Conservation (phyloP, 2,329 filamentous ascomycete species). For the Parastagonospora avenae region DNA sequence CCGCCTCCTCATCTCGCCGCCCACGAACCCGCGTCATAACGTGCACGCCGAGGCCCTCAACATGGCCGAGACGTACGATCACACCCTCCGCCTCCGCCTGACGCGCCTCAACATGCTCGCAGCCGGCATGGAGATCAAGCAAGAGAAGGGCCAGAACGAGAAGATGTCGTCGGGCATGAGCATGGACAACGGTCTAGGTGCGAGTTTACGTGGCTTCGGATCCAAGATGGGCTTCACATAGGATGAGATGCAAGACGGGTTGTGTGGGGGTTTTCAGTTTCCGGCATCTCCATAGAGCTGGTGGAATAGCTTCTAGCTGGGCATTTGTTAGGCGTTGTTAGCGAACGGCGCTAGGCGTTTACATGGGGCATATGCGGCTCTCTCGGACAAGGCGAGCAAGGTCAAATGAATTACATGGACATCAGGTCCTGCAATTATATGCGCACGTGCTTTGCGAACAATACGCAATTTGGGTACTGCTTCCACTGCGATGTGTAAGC, state of each 20-base stretch:
- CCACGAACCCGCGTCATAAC: constrained; percentile 67
- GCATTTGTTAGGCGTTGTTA: constrained; percentile 13
- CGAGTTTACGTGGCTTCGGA: constrained; percentile 34
- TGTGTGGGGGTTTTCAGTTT: too few species aligned
- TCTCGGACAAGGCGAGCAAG: not conserved
- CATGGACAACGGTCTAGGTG: constrained; percentile 28
- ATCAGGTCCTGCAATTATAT: too few species aligned
- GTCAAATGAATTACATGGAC: not conserved
- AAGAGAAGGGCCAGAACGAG: constrained; percentile 26
- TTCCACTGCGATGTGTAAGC: too few species aligned
- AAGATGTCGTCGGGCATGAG: constrained; percentile 10
- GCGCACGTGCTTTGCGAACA: too few species aligned
- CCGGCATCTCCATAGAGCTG: too few species aligned
- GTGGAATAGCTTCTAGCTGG: too few species aligned
- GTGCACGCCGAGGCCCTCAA: constrained; percentile 74
- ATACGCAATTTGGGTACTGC: too few species aligned
- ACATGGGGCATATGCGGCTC: not conserved
- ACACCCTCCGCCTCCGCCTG: constrained; percentile 75
- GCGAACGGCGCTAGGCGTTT: not conserved
- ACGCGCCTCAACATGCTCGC: constrained; percentile 76
- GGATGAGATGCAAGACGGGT: not conserved
- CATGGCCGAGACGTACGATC: constrained; percentile 73
- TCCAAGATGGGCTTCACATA: constrained; percentile 39
- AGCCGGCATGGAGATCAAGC: constrained; percentile 72
- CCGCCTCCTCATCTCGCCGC: constrained; percentile 73